Percentiles rank a stretch among this genome's conserved stretches.
Evolutionary conservation across 305 asterid genomes (phyloP).

Genomic region (Plantago coronopus): DNA sequence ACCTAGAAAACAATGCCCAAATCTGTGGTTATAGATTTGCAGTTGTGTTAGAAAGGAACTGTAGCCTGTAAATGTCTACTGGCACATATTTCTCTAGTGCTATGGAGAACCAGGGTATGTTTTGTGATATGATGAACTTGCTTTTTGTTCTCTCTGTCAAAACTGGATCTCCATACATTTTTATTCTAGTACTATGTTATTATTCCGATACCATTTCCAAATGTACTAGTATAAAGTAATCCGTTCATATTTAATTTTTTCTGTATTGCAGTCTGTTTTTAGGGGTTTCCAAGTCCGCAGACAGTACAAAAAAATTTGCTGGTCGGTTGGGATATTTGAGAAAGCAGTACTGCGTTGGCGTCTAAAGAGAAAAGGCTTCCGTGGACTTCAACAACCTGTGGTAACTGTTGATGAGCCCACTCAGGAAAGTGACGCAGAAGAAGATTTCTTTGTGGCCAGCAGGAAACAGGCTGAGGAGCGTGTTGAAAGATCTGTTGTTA

Average conservation of each 20-base stretch:
- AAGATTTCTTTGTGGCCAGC: conserved; percentile 85
- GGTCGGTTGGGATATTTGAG: conserved; percentile 95
- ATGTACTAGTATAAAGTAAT: conserved; percentile 4
- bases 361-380: conserved; percentile 82
- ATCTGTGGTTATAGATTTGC: not conserved
- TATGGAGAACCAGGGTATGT: not conserved
- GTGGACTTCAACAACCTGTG: conserved; percentile 65
- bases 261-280: conserved; percentile 57
- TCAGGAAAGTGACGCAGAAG: conserved; percentile 59
- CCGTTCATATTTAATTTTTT: conserved; percentile 6
- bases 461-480: conserved; percentile 98
- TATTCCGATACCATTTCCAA: not conserved
- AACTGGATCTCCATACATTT: not conserved
- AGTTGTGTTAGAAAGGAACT: not conserved
- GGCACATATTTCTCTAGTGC: not conserved
- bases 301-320: conserved; percentile 69
- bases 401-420: conserved; percentile 30
- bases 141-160: not conserved
- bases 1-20: not conserved
- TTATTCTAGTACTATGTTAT: not conserved
- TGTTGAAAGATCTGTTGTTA: conserved; percentile 84
- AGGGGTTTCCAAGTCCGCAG: conserved; percentile 77
- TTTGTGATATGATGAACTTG: not conserved
- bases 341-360: conserved; percentile 94
- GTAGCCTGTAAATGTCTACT: not conserved